A percentile compares a stretch with the other conserved stretches of the same genome.
phyloP scores from a whole-genome alignment of 768 basidiomycete species.

The Tricholoma furcatifolium region DNA sequence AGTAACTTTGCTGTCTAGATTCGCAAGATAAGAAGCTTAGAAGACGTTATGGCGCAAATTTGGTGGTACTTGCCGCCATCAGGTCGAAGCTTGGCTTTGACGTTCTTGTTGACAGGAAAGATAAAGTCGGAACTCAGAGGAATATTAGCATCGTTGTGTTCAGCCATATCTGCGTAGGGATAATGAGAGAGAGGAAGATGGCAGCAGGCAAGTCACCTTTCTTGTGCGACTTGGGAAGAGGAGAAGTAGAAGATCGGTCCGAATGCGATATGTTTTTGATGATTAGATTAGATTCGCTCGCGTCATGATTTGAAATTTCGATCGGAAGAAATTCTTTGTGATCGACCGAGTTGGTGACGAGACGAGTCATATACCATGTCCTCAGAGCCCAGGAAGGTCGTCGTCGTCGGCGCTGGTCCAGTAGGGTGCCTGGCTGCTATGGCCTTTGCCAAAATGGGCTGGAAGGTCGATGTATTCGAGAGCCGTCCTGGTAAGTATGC shows the following conservation, averaged over 20 bases:
- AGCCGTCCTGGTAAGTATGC: conserved; percentile 60
- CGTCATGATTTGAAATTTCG: not conserved
- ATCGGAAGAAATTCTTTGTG: not conserved
- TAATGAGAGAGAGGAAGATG: not conserved
- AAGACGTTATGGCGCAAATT: not conserved
- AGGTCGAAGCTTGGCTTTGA: conserved; percentile 39
- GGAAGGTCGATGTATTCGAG: conserved; percentile 81
- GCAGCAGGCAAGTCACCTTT: not conserved
- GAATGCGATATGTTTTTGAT: not conserved
- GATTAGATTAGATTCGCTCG: conserved; percentile 18
- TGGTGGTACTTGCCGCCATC: conserved; percentile 35
- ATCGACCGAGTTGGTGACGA: not conserved
- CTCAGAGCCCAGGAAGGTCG: conserved; percentile 40
- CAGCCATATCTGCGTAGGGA: conserved; percentile 5
- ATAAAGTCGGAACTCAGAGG: conserved; percentile 54
- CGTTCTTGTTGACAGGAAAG: conserved; percentile 52
- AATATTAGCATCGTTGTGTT: conserved; percentile 18
- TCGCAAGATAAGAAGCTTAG: conserved; percentile 6
- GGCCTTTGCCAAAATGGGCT: conserved; percentile 82
- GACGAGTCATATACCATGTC: conserved; percentile 13
- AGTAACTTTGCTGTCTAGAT: conserved; percentile 54
- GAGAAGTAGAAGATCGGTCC: conserved; percentile 1
- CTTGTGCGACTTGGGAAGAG: not conserved
- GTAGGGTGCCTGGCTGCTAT: conserved; percentile 92
- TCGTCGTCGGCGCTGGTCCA: conserved; percentile 86